Base-by-base conservation (phyloP, 345 rosid genomes). In the Hypericum perforatum region DNA sequence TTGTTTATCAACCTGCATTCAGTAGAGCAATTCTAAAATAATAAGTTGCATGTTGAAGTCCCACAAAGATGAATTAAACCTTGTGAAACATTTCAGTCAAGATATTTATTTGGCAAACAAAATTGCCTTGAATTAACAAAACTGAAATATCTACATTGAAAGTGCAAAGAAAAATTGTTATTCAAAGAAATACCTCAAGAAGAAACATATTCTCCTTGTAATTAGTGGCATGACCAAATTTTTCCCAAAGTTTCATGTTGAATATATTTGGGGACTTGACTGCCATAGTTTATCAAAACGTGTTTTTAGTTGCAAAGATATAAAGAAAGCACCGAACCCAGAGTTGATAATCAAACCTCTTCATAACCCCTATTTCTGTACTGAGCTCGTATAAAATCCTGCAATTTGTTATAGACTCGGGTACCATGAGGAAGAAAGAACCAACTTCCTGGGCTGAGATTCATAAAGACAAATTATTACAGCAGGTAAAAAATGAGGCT, bases 151-250 rank as follows among this genome's bases (percentile, higher is more conserved):
- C 32, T 22, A 22, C 32, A 22, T 5, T n/a, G 14, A 41, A 12
- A 8, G 13, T 39, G 29, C 37, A 46, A 41, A n/a, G 43, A 16
- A 46, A 12, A 1, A 29, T n/a, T 16, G 11, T 38, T 38, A 43
- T 36, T 45, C 38, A 62, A 16, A 39, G 36, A 56, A 80, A 77
- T 68, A 84, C 97, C 81, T 94, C 94, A 70, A 89, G 78, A 14
- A 85, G 70, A 71, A 94, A 89, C 97, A 94, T 89, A 67, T 94
- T 89, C 58, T 94, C 95, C 73, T 82, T 94, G 76, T 89, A 94
- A 63, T 89, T 94, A 49, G 80, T 94, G 63, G 89, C 97, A 75
- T 94, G 94, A 59, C 97, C 91, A 32, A 97, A 94, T 57, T 80
- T 94, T 67, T 84, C 92, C 99, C 99, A 89, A 49, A 92, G 87